Base-by-base conservation (phyloP, 768 basidiomycete genomes). In the Gymnopilus junonius region DNA sequence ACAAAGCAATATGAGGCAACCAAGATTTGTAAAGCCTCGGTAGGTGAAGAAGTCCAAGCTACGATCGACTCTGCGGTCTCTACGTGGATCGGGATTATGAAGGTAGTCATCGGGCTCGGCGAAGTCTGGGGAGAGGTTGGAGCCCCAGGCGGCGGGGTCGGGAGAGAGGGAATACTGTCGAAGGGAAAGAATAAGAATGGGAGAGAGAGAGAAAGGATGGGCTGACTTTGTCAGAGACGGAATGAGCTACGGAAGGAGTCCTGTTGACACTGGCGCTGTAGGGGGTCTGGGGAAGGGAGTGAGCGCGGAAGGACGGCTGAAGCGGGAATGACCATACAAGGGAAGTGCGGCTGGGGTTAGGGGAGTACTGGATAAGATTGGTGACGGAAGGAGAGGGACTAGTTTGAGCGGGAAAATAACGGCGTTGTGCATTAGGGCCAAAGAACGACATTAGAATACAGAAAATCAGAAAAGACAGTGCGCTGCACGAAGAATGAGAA, bases 121-220 rank as follows among this genome's bases (percentile, higher is more conserved):
- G 57, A 82, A 77, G 63, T 80, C 81, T 39, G 82, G 82, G 7
- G 85, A 86, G 62, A 90, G 75, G 66, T 89, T 84, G 34, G 89
- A 84, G 1, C 89, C 90, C 91, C 91, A 93, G 0, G 81, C 84
- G 14, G 82, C 76, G 3, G 91, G 91, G 74, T 92, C 90, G 1
- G 90, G 85, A 6, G 90, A 86, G 21, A 92, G 83, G 15, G 90
- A 90, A 70, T 85, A 92, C 90, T 93, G 46, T 8, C 50, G 51
- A 14, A 48, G 61, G 55, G 51, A 53, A 39, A 51, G 51, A 54
- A 43, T 55, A 20, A 54, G 50, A 55, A 40, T 21, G 46, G 1
- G 31, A 42, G 31, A 23, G 48, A 40, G 23, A 25, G 29, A 17
- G 23, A 3, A 12, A 27, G 25, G 27, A 54, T 54, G 8, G 46